phyloP scores from a whole-genome alignment of 768 basidiomycete species.

The Trametes villosa region DNA sequence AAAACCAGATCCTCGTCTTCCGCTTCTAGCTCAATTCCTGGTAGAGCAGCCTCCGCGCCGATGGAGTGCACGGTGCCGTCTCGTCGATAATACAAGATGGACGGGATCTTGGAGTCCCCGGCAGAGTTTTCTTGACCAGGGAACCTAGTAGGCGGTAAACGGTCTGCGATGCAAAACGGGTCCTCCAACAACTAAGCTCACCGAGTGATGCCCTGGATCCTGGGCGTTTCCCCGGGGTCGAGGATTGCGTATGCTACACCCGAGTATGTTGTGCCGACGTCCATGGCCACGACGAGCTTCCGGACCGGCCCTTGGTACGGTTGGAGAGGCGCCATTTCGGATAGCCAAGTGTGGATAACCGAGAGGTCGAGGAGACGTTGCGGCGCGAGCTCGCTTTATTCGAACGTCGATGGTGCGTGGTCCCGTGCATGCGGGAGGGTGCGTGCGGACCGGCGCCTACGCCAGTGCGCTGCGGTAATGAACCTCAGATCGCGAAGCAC shows the following conservation, averaged over 20 bases:
- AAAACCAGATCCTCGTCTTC: conserved; percentile 42
- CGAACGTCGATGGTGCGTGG: not conserved
- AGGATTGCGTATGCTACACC: conserved; percentile 50
- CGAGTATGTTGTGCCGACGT: conserved; percentile 57
- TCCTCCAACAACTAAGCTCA: too few species aligned
- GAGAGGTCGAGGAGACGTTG: not conserved
- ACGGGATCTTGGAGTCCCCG: conserved; percentile 53
- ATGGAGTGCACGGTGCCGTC: conserved; percentile 44
- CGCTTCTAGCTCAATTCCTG: conserved; percentile 44
- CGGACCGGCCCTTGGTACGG: conserved; percentile 27
- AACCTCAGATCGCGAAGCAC: too few species aligned
- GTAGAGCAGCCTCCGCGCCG: conserved; percentile 49
- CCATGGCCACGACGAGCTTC: conserved; percentile 53
- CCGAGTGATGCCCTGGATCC: conserved; percentile 51
- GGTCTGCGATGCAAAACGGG: too few species aligned
- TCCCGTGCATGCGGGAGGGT: not conserved
- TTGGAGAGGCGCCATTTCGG: conserved; percentile 3
- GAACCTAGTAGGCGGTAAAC: conserved; percentile 30
- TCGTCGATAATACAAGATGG: conserved; percentile 51
- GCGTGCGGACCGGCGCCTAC: not conserved
- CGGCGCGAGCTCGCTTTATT: not conserved
- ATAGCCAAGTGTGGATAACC: not conserved
- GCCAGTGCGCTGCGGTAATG: too few species aligned
- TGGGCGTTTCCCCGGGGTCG: conserved; percentile 40
- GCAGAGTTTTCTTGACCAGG: conserved; percentile 45